These are phyloP conservation scores for Tephrocybe sp. DNA, from an alignment of 768 basidiomycete species.

Conservation along the genomic window DNA sequence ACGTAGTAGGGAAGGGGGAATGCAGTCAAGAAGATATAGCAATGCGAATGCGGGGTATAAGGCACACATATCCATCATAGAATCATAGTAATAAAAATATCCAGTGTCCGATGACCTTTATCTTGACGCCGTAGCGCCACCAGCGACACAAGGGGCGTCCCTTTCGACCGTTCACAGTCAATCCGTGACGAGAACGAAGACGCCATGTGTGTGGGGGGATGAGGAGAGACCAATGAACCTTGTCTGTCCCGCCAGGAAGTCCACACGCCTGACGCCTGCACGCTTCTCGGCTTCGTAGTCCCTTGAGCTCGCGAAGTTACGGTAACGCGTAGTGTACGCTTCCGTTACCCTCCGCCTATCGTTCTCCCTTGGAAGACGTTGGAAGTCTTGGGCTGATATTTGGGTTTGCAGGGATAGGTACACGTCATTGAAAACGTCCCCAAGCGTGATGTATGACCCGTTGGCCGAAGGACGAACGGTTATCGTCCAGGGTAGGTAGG, in stretches of 20 bases:
- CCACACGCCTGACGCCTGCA: slow-evolving; percentile 54
- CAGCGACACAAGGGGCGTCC: too few relatives aligned
- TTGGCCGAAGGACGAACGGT: slow-evolving; percentile 25
- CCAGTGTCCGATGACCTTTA: too few relatives aligned
- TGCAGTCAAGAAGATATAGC: too few relatives aligned
- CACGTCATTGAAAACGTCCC: slow-evolving; percentile 32
- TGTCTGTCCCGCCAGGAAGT: slow-evolving; percentile 49
- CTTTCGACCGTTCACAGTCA: too few relatives aligned
- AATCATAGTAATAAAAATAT: too few relatives aligned
- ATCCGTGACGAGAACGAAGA: slow-evolving; percentile 26
- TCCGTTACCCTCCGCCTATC: slow-evolving; percentile 37
- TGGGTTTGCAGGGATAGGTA: slow-evolving; percentile 41
- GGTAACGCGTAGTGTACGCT: slow-evolving; percentile 47
- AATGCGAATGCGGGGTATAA: too few relatives aligned
- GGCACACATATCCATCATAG: too few relatives aligned
- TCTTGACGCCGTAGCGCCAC: too few relatives aligned
- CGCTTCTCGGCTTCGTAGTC: slow-evolving; percentile 43
- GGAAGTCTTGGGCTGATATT: slow-evolving; percentile 42
- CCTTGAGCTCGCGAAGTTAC: slow-evolving; percentile 30
- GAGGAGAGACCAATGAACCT: slow-evolving; percentile 42
- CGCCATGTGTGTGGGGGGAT: slow-evolving; percentile 27
- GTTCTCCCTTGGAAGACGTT: slow-evolving; percentile 30
- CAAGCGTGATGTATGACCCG: slow-evolving; percentile 28
- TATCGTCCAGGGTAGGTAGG: slow-evolving; percentile 34
- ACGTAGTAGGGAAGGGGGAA: too few relatives aligned